Conservation (phyloP, 2,329 filamentous ascomycete species). For the Drechslera avenae region DNA sequence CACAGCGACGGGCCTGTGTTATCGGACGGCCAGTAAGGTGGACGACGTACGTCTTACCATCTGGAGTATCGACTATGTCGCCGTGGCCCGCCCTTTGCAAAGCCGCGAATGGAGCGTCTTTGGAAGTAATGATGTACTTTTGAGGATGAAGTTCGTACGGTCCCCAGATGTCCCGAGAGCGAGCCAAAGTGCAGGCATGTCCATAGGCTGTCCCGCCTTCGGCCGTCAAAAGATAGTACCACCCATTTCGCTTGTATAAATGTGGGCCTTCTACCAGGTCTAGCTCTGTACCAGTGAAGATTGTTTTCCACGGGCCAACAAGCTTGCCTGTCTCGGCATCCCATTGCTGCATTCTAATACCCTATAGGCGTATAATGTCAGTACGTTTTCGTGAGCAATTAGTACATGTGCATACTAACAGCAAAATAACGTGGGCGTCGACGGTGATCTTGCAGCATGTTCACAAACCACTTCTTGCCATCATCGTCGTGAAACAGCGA, state of each 20-base stretch:
- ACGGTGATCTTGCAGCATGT: slow-evolving; percentile 46
- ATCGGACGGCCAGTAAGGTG: slow-evolving; percentile 44
- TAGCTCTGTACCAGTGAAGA: slow-evolving; percentile 61
- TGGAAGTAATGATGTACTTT: slow-evolving; percentile 52
- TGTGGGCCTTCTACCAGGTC: slow-evolving; percentile 48
- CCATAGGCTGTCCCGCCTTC: slow-evolving; percentile 50
- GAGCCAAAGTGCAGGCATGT: slow-evolving; percentile 48
- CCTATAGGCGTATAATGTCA: slow-evolving; percentile 1
- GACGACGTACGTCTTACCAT: slow-evolving; percentile 44
- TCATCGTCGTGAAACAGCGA: slow-evolving; percentile 45
- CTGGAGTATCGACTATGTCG: slow-evolving; percentile 44
- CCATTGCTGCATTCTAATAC: slow-evolving; percentile 65
- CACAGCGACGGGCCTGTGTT: slow-evolving; percentile 41
- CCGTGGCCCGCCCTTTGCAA: slow-evolving; percentile 46
- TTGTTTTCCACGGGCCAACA: slow-evolving; percentile 60
- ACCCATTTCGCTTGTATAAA: slow-evolving; percentile 45
- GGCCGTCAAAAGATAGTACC: slow-evolving; percentile 46
- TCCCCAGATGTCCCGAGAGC: slow-evolving; percentile 48
- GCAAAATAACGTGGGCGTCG: slow-evolving; percentile 52
- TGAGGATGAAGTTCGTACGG: slow-evolving; percentile 49
- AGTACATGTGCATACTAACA: slow-evolving; percentile 27
- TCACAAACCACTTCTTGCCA: slow-evolving; percentile 47
- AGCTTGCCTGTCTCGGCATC: slow-evolving; percentile 57
- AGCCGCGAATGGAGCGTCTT: slow-evolving; percentile 40
- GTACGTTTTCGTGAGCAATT: background rate